A percentile compares a stretch with the other conserved stretches of the same genome.
phyloP scores from a whole-genome alignment of 2,329 filamentous ascomycete genomes.

The Scleromitrula shiraiana region DNA sequence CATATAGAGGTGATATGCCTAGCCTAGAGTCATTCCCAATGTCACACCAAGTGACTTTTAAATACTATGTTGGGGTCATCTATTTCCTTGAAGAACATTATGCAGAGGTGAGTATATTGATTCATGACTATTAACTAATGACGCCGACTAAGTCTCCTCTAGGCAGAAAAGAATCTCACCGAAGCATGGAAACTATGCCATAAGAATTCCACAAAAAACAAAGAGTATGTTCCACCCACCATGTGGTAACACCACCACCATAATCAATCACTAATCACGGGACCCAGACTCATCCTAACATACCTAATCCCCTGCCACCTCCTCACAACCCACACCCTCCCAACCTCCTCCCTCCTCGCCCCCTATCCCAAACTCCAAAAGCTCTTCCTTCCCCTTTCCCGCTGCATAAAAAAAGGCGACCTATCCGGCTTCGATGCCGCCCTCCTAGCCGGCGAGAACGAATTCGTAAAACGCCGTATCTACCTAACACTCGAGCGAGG shows the following conservation, averaged over 20 bases:
- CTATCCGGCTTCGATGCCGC: slow-evolving; percentile 78
- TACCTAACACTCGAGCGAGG: slow-evolving; percentile 91
- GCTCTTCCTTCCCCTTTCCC: slow-evolving; percentile 70
- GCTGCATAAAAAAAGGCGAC: slow-evolving; percentile 75
- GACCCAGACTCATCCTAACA: slow-evolving; percentile 70
- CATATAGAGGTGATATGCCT: slow-evolving; percentile 74
- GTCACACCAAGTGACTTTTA: slow-evolving; percentile 89
- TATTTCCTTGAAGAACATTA: slow-evolving; percentile 94
- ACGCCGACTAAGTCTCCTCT: slow-evolving; percentile 1
- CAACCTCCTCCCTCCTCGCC: slow-evolving; percentile 60
- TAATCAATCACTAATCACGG: slow-evolving; percentile 10
- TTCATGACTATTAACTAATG: too few relatives aligned
- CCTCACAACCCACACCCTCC: slow-evolving; percentile 78
- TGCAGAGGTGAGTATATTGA: slow-evolving; percentile 50
- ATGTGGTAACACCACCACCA: neutral
- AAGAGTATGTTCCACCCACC: slow-evolving; percentile 44
- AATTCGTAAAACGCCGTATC: slow-evolving; percentile 86
- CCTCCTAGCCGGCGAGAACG: slow-evolving; percentile 73
- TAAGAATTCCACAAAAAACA: slow-evolving; percentile 62
- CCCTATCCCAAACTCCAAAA: slow-evolving; percentile 68
- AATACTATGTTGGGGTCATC: slow-evolving; percentile 93
- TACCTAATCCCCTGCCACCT: slow-evolving; percentile 93
- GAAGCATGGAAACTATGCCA: slow-evolving; percentile 80
- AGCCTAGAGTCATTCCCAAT: slow-evolving; percentile 71
- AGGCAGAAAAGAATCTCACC: slow-evolving; percentile 74